phyloP scores from a whole-genome alignment of 768 basidiomycete genomes.

The Boletus speciosus region DNA sequence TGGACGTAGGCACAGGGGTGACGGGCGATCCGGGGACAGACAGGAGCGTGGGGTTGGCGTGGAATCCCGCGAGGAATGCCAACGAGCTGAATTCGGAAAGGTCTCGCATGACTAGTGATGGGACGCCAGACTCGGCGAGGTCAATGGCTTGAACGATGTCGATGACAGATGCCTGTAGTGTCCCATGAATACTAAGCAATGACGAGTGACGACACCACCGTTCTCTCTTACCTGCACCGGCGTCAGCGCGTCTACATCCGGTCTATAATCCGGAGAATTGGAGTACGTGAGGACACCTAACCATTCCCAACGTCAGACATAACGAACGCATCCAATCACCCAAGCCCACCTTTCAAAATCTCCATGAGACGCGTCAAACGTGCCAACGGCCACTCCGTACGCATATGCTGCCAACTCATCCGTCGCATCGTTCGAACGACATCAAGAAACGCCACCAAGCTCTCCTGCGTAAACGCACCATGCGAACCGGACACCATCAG shows the following conservation, averaged over 20 bases:
- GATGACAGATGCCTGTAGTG: conserved; percentile 61
- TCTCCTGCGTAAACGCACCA: conserved; percentile 57
- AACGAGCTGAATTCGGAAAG: conserved; percentile 82
- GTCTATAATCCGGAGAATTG: conserved; percentile 79
- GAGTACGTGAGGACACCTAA: conserved; percentile 77
- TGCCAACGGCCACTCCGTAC: conserved; percentile 61
- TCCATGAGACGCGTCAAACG: conserved; percentile 66
- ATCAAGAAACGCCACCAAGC: conserved; percentile 76
- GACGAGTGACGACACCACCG: not conserved
- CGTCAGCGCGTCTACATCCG: conserved; percentile 78
- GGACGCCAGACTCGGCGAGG: conserved; percentile 53
- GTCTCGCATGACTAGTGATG: conserved; percentile 78
- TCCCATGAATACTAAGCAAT: conserved; percentile 1
- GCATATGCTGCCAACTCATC: conserved; percentile 44
- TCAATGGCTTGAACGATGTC: conserved; percentile 68
- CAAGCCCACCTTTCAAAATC: conserved; percentile 63
- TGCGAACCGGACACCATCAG: not conserved
- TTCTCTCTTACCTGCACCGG: conserved; percentile 62
- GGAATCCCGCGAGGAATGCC: conserved; percentile 82
- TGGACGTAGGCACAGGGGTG: conserved; percentile 12
- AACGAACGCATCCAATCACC: not conserved
- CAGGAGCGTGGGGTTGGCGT: conserved; percentile 36
- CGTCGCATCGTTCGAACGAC: conserved; percentile 60
- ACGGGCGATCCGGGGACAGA: conserved; percentile 10
- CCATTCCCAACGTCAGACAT: not conserved